Conservation (phyloP, 345 rosid species). For the Boechera retrofracta region DNA sequence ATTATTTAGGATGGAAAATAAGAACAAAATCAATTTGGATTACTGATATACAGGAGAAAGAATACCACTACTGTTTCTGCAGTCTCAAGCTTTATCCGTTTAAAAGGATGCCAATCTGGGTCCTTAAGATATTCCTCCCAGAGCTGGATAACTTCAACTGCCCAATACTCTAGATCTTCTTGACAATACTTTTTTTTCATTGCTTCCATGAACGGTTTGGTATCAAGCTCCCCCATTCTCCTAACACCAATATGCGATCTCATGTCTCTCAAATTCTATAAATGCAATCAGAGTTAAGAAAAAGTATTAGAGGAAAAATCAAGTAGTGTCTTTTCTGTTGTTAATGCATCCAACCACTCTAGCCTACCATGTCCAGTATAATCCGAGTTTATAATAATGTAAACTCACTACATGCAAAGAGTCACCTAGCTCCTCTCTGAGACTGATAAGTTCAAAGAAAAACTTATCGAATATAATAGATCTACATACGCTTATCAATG, state of each 20-base stretch:
- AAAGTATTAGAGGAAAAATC: not conserved
- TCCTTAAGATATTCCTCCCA: conserved; percentile 96
- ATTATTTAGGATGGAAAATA: not conserved
- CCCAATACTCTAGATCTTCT: conserved; percentile 78
- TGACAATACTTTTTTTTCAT: conserved; percentile 70
- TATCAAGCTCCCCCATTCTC: conserved; percentile 97
- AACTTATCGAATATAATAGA: not conserved
- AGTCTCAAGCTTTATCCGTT: conserved; percentile 53
- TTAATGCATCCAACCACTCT: conserved; percentile 16
- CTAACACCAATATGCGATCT: conserved; percentile 64
- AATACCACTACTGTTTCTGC: conserved; percentile 68
- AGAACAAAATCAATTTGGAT: not conserved
- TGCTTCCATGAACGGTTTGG: conserved; percentile 73
- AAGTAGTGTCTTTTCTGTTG: conserved; percentile 5
- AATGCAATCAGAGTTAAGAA: conserved; percentile 30
- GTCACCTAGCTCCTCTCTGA: conserved; percentile 18
- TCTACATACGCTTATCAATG: conserved; percentile 69
- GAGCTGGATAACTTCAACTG: conserved; percentile 77
- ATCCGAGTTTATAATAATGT: conserved; percentile 5
- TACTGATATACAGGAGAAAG: conserved; percentile 23
- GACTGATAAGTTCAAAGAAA: conserved; percentile 9
- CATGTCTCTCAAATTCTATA: conserved; percentile 52
- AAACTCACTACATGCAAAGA: conserved; percentile 23
- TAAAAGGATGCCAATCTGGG: conserved; percentile 96
- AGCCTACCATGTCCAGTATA: conserved; percentile 14